Percentiles rank a stretch among this genome's conserved stretches.
phyloP scores from a whole-genome alignment of 345 rosid genomes.

The Hibiscus mutabilis region DNA sequence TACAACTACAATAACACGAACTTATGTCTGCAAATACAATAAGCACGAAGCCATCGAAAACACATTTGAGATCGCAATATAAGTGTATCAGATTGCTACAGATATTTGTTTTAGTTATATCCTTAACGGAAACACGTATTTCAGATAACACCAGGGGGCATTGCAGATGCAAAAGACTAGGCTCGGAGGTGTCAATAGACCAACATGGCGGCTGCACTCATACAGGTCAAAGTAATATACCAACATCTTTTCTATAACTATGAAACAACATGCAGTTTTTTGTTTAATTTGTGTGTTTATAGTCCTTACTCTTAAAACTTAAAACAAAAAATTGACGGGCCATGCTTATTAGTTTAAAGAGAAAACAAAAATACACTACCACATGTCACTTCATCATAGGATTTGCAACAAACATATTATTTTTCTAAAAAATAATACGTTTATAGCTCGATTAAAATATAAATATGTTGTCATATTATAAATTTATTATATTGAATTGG shows the following conservation, averaged over 20 bases:
- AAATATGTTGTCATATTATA: no score
- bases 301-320: neutral
- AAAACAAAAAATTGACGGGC: no score
- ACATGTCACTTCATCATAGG: no score
- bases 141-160: conserved; percentile 85
- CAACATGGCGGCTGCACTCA: neutral
- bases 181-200: neutral
- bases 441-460: no score
- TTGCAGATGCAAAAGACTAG: conserved; percentile 81
- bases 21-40: no score
- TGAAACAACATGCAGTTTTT: neutral
- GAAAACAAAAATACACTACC: no score
- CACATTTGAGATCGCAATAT: neutral
- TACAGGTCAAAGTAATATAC: neutral
- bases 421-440: no score
- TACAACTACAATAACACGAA: no score
- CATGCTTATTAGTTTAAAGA: no score
- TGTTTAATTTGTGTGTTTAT: neutral
- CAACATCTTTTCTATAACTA: neutral
- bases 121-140: conserved; percentile 53
- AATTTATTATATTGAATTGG: no score
- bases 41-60: neutral
- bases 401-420: no score
- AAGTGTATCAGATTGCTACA: neutral
- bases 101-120: neutral